Conservation (phyloP, 306 rosid genomes). For the Pyrus communis region DNA sequence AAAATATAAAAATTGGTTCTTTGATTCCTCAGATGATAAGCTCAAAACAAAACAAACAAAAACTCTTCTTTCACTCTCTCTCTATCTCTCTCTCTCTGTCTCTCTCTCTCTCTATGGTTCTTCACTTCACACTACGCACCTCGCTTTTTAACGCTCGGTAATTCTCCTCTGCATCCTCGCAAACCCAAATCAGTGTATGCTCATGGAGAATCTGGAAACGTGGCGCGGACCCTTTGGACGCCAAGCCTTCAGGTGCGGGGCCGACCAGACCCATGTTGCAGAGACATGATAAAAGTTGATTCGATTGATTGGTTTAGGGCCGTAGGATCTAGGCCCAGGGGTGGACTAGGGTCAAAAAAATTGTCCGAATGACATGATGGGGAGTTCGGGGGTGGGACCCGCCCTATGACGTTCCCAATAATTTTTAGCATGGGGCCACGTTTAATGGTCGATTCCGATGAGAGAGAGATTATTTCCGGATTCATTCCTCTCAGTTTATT, state of each 20-base stretch:
- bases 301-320: background rate
- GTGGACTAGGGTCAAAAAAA: background rate
- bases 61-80: conserved; percentile 5
- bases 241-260: background rate
- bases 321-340: conserved; percentile 12
- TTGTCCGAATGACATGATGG: background rate
- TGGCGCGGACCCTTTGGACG: background rate
- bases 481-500: too few species aligned
- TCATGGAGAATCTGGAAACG: conserved; percentile 11
- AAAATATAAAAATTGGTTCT: conserved; percentile 28
- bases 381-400: conserved; percentile 22
- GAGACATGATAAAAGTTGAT: background rate
- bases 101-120: background rate
- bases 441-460: conserved; percentile 34
- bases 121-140: conserved; percentile 13
- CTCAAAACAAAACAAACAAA: conserved; percentile 3
- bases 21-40: conserved; percentile 35
- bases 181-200: background rate
- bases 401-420: conserved; percentile 47
- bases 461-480: too few species aligned
- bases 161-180: background rate
- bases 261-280: background rate
- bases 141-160: conserved; percentile 17
- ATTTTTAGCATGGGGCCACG: conserved; percentile 37
- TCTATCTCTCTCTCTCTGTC: too few species aligned